Base-by-base conservation (phyloP, 306 rosid species). In the Prunus davidiana region DNA sequence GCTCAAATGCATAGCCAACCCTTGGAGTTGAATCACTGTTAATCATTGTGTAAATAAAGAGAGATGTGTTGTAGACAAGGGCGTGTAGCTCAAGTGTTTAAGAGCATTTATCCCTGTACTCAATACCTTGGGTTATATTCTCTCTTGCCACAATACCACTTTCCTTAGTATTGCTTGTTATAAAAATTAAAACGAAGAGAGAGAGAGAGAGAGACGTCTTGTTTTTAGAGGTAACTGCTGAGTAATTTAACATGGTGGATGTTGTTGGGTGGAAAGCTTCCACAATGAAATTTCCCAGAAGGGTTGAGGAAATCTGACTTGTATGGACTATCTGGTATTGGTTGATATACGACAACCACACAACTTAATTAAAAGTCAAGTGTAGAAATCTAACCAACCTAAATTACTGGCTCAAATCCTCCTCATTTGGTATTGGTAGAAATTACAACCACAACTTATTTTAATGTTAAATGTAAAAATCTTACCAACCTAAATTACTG, bases 61-160 rank as follows among this genome's bases (percentile, higher is more conserved):
- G 43, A 38, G 43, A 34, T 34, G 43, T 1, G 43, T 38, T 38
- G 43, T 38, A 38, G 9, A 7, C 43, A 38, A 6, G 43, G 43
- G 2, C 43, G 8, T 38, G 43, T 38, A 7, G 9, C 9, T 38
- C 43, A 7, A 38, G 43, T 38, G 43, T 6, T 38, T 38, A 38
- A 1, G 0, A 38, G 9, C 9, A 7, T 38, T 7, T 6, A 7
- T 2, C 0, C 43, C 0, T 38, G 9, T 7, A 7, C 8, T 38
- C 9, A 0, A 38, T 0, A 7, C 9, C 2, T 38, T 38, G 7
- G 9, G 43, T 38, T 38, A 2, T 6, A 6, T 38, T 38, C 43
- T 7, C 41, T 6, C 2, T 34, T 1, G 41, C 43, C 2, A 7
- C 9, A 38, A 38, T 38, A 7, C 9, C 9, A 1, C 8, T 38